Evolutionary conservation across 169 alveolate species (phyloP).

Genomic region (Eimeria maxima): DNA sequence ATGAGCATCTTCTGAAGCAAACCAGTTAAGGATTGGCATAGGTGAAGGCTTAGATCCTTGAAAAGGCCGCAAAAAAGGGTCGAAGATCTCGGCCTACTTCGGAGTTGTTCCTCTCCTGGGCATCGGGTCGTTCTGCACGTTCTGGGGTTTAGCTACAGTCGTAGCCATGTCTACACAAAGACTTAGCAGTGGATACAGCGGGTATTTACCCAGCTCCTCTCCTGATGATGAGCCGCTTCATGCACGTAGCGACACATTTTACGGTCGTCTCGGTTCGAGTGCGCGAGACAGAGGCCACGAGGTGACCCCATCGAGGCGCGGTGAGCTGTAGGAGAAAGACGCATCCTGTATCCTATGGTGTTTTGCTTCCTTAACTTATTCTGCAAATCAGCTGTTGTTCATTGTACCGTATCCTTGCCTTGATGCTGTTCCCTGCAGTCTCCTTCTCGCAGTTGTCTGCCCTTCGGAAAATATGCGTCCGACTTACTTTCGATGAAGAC

Average conservation of each 20-base stretch:
- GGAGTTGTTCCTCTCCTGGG: background rate
- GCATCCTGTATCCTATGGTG: background rate
- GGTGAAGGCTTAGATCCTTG: too few species aligned
- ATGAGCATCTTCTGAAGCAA: background rate
- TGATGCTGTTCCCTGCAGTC: constrained; percentile 2
- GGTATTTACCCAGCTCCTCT: background rate
- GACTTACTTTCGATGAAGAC: constrained; percentile 81
- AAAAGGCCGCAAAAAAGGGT: too few species aligned
- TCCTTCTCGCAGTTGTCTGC: constrained; percentile 52
- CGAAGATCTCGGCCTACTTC: background rate
- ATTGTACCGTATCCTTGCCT: background rate
- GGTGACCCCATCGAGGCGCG: background rate
- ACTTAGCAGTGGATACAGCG: constrained; percentile 69
- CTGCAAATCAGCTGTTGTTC: background rate
- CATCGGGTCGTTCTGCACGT: too few species aligned
- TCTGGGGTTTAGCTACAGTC: too few species aligned
- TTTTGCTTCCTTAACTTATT: too few species aligned
- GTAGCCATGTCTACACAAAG: constrained; percentile 14
- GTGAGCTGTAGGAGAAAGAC: background rate
- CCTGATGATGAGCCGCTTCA: background rate
- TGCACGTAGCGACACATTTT: constrained; percentile 47
- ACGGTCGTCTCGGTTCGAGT: constrained; percentile 56
- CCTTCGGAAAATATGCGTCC: constrained; percentile 71
- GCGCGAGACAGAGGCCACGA: constrained; percentile 7
- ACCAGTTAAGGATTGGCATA: too few species aligned